Evolutionary conservation across 1,284 basidiomycete species (phyloP), one percentile per base, ranked within the genome.

Genomic region (Phylloboletellus chloephorus): DNA sequence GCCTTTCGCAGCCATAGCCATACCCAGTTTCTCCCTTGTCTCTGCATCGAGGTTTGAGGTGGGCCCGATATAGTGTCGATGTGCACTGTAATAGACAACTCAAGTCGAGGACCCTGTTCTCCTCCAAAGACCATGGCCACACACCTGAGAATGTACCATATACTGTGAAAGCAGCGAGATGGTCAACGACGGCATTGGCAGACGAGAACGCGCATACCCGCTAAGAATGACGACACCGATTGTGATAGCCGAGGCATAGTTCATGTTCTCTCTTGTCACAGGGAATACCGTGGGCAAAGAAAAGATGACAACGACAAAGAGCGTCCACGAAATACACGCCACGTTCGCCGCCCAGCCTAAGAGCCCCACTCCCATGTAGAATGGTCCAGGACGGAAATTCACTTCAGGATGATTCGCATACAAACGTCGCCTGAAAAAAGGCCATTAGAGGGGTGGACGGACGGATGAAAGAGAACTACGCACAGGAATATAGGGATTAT

Each of bases 381-480:
- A 93, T 13, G 90, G 90, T n/a, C 90, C 90, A 1, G 89, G 88
- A 58, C 81, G 82, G 71, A 88, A 92, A 52, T 69, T 68, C 25
- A 93, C 83, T 37, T 93, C 90, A 0, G 90, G 89, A 56, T 94
- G 90, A 48, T n/a, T n/a, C n/a, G n/a, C n/a, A n/a, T n/a, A n/a
- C n/a, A n/a, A n/a, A n/a, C n/a, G n/a, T n/a, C n/a, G n/a, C n/a
- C n/a, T n/a, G n/a, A n/a, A n/a, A n/a, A n/a, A n/a, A n/a, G n/a
- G n/a, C n/a, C n/a, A n/a, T n/a, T n/a, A n/a, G n/a, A n/a, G n/a
- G n/a, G n/a, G n/a, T n/a, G n/a, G n/a, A n/a, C n/a, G n/a, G n/a
- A n/a, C n/a, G n/a, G n/a, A 44, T 74, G 69, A 63, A 76, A 90
- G 43, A 84, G n/a, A n/a, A n/a, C n/a, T 64, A 43, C 88, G 73